Evolutionary conservation across 768 basidiomycete species (phyloP), one percentile per base, ranked within the genome.

Genomic region (Suillus fuscotomentosus): DNA sequence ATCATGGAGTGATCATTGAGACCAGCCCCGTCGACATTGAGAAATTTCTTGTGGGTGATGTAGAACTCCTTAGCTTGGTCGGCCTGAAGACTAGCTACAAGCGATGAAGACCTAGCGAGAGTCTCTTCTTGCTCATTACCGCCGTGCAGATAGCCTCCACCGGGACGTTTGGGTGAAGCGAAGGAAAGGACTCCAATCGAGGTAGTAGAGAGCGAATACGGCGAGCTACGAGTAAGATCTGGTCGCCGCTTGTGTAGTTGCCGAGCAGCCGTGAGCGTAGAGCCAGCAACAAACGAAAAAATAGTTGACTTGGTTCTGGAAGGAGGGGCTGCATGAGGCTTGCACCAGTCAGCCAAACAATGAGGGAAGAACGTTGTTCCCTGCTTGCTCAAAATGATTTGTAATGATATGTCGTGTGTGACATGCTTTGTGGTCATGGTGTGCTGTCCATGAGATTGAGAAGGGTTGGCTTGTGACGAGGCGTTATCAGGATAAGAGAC

Each of bases 1-100:
- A 83, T 76, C 75, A 83, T 80, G 20, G 82, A 78, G 60, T 83
- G 81, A 63, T 82, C 81, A n/a, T 80, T 75, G 24, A 82, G 66
- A 31, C 81, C 81, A 22, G 75, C 79, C 38, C 80, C 80, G 47
- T 81, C 80, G 1, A 70, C 70, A 10, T 59, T 69, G 20, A 72
- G 65, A 60, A 74, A 78, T 5, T 70, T 72, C 63, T 67, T 72
- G 67, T 82, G 81, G 62, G 78, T 77, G 42, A 70, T 65, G 70
- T 83, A 83, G 65, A 83, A 83, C 36, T 74, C 70, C 62, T 70
- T 71, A 34, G 72, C 81, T 8, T 71, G 73, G 22, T 72, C 66
- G 14, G 76, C 67, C 61, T 62, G 69, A 45, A 83, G 73, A 67
- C 76, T 78, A 36, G 76, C 76, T 31, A 83, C 70, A 41, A 83